phyloP scores from a whole-genome alignment of 352 stramenopile genomes.

The Phytopythium ostracodes region DNA sequence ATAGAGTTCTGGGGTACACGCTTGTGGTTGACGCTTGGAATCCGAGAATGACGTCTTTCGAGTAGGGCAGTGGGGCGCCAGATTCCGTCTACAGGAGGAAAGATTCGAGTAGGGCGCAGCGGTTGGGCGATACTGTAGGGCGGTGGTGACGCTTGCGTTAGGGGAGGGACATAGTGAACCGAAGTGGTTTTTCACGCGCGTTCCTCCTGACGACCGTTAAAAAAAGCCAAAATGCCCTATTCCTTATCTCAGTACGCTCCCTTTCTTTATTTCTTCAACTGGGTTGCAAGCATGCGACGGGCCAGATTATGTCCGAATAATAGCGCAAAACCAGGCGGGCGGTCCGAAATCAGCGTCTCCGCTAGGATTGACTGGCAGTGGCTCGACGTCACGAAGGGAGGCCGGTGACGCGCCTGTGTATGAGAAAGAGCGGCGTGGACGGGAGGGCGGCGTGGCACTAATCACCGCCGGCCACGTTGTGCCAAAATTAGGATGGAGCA shows the following conservation, averaged over 20 bases:
- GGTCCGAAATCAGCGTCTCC: background rate
- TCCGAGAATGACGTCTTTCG: background rate
- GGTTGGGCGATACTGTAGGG: background rate
- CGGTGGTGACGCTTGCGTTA: no score
- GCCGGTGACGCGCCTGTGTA: background rate
- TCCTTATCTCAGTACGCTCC: no score
- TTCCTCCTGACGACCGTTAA: background rate
- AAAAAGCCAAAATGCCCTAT: background rate
- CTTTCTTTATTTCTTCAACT: background rate
- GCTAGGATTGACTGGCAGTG: background rate
- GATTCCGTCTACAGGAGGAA: background rate
- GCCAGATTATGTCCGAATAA: background rate
- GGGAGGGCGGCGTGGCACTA: background rate
- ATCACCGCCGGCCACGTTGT: background rate
- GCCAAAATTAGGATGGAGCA: background rate
- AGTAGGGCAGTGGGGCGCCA: background rate
- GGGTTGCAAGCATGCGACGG: background rate
- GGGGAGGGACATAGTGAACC: background rate
- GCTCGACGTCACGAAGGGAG: background rate
- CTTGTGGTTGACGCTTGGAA: slow-evolving; percentile 7
- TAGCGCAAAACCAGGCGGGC: background rate
- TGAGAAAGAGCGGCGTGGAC: background rate
- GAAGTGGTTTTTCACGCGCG: background rate
- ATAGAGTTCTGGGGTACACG: background rate
- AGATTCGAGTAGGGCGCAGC: background rate